phyloP scores from a whole-genome alignment of 2,329 filamentous ascomycete genomes.

The Cytospora paraplurivora region DNA sequence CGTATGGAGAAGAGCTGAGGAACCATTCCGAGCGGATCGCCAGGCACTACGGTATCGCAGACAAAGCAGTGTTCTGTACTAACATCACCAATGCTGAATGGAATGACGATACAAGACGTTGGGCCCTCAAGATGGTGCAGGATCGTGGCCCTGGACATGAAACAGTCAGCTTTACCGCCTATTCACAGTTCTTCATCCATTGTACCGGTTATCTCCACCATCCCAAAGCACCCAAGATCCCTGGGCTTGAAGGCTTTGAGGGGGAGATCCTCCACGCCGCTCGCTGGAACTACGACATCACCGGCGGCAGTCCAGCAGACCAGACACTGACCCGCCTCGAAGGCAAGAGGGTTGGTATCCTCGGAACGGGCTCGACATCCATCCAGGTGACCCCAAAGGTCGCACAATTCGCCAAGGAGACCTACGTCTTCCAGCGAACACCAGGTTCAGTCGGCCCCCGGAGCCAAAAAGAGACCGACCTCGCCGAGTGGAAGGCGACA shows the following conservation, averaged over 20 bases:
- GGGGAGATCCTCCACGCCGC: constrained; percentile 50
- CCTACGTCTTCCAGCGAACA: constrained; percentile 61
- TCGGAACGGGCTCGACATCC: constrained; percentile 54
- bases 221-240: constrained; percentile 47
- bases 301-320: constrained; percentile 45
- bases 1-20: constrained; percentile 43
- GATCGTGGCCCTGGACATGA: constrained; percentile 28
- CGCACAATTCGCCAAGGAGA: constrained; percentile 49
- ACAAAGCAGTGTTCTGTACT: constrained; percentile 50
- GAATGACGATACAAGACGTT: constrained; percentile 40
- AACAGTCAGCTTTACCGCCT: constrained; percentile 38
- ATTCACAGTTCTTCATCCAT: constrained; percentile 43
- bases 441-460: constrained; percentile 47
- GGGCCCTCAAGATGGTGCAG: constrained; percentile 31
- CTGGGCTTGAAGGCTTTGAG: constrained; percentile 44
- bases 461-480: constrained; percentile 44
- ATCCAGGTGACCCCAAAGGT: constrained; percentile 49
- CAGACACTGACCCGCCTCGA: constrained; percentile 48
- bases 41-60: constrained; percentile 46
- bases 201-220: constrained; percentile 44
- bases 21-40: constrained; percentile 49
- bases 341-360: constrained; percentile 49
- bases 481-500: constrained; percentile 41
- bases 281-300: constrained; percentile 48
- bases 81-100: constrained; percentile 42